Conservation (phyloP, 2,329 filamentous ascomycete genomes). For the Ophiostoma sp. region DNA sequence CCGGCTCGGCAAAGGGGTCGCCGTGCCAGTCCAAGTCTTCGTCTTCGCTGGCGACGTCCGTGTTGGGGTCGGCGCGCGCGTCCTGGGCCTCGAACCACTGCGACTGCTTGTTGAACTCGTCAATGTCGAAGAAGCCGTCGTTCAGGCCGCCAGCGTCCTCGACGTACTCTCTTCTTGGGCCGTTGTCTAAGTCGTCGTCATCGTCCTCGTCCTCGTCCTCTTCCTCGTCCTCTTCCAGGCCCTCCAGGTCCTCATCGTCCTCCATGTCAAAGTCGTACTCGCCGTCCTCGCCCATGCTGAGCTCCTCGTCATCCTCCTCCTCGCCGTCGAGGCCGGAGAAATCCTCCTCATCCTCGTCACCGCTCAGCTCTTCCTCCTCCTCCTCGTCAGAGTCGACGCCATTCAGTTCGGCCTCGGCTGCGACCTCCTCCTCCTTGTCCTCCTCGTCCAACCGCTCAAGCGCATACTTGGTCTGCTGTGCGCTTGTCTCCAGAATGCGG, state of each 20-base stretch:
- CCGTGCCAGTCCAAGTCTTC: conserved; percentile 75
- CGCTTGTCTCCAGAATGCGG: conserved; percentile 62
- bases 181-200: conserved; percentile 46
- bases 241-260: conserved; percentile 28
- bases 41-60: conserved; percentile 71
- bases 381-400: conserved; percentile 26
- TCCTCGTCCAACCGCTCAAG: conserved; percentile 47
- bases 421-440: conserved; percentile 35
- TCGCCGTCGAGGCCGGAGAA: conserved; percentile 25
- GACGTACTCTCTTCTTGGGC: conserved; percentile 52
- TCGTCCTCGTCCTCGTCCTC: conserved; percentile 37
- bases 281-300: conserved; percentile 28
- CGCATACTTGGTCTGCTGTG: conserved; percentile 45
- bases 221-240: conserved; percentile 31
- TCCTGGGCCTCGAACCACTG: conserved; percentile 87
- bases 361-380: conserved; percentile 30
- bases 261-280: conserved; percentile 34
- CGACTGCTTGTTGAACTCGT: conserved; percentile 92
- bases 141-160: conserved; percentile 82
- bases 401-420: conserved; percentile 33
- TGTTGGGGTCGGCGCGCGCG: conserved; percentile 66
- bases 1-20: conserved; percentile 56
- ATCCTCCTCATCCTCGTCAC: conserved; percentile 31
- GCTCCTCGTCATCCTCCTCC: conserved; percentile 30
- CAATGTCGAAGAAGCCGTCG: conserved; percentile 96